A percentile compares a stretch with the other conserved stretches of the same genome.
Conservation (phyloP, 345 rosid species). For the Camelina neglecta region DNA sequence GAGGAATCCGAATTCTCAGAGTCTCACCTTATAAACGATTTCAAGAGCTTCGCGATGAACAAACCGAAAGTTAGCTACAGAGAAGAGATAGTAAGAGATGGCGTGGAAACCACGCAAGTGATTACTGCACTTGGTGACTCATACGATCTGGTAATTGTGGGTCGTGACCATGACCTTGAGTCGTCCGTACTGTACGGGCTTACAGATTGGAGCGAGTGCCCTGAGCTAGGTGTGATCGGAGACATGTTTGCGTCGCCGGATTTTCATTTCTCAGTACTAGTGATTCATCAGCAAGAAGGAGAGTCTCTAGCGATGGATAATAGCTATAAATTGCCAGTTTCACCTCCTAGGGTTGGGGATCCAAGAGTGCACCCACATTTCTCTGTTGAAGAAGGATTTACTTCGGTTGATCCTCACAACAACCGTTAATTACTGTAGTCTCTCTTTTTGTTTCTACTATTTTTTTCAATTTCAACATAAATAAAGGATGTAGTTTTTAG, state of each 20-base stretch:
- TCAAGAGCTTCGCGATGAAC: slow-evolving; percentile 21
- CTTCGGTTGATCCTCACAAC: slow-evolving; percentile 26
- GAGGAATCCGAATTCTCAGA: slow-evolving; percentile 8
- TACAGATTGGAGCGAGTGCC: slow-evolving; percentile 48
- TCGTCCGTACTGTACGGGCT: slow-evolving; percentile 40
- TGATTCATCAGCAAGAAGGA: slow-evolving; percentile 46
- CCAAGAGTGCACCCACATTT: slow-evolving; percentile 31
- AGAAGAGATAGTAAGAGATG: slow-evolving; percentile 49
- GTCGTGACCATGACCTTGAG: slow-evolving; percentile 51
- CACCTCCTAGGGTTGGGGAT: slow-evolving; percentile 20
- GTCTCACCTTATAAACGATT: slow-evolving; percentile 38
- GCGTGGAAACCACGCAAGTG: slow-evolving; percentile 47
- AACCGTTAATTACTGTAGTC: slow-evolving; percentile 23
- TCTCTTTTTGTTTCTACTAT: background rate
- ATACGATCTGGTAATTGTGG: slow-evolving; percentile 58
- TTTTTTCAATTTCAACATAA: background rate
- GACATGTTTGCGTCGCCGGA: slow-evolving; percentile 47
- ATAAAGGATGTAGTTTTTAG: slow-evolving; percentile 30
- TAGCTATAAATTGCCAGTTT: slow-evolving; percentile 22
- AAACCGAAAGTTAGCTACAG: slow-evolving; percentile 27
- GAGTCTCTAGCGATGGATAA: slow-evolving; percentile 32
- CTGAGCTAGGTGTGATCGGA: slow-evolving; percentile 50
- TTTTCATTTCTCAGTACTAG: slow-evolving; percentile 47
- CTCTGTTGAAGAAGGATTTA: slow-evolving; percentile 41
- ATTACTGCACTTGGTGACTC: slow-evolving; percentile 44